A percentile compares a stretch with the other conserved stretches of the same genome.
Conservation (phyloP, 75 land plant genomes). For the Larix kaempferi region DNA sequence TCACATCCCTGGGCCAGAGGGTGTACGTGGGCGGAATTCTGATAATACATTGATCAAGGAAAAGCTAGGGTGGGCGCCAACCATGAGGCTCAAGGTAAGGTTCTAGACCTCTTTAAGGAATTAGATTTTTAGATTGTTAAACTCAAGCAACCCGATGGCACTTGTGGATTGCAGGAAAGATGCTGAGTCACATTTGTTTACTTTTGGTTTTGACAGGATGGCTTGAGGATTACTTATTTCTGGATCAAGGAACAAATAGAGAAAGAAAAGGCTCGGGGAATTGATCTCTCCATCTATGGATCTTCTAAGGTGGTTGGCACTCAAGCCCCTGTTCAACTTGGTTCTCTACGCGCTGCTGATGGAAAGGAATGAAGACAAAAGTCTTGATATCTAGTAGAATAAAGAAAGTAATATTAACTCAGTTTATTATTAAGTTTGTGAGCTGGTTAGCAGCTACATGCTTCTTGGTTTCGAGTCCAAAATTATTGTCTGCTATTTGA, state of each 20-base stretch:
- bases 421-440: too few relatives aligned
- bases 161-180: background rate
- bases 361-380: constrained; percentile 44
- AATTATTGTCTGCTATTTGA: too few relatives aligned
- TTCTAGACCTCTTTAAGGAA: background rate
- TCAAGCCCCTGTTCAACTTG: constrained; percentile 89
- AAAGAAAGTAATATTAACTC: too few relatives aligned
- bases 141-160: background rate
- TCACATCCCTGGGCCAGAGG: constrained; percentile 97
- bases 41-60: constrained; percentile 93
- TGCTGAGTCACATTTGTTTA: constrained; percentile 12
- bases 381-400: too few relatives aligned
- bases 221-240: constrained; percentile 79
- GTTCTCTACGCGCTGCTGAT: constrained; percentile 87
- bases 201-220: constrained; percentile 48
- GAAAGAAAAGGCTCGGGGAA: constrained; percentile 66
- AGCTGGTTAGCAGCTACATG: too few relatives aligned
- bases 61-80: constrained; percentile 96
- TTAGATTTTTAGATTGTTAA: background rate
- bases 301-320: constrained; percentile 89
- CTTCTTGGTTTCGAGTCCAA: too few relatives aligned
- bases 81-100: constrained; percentile 86
- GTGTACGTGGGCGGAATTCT: constrained; percentile 96
- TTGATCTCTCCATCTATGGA: constrained; percentile 54
- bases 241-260: constrained; percentile 94